Percentiles rank a stretch among this genome's conserved stretches.
phyloP scores from a whole-genome alignment of 2,329 filamentous ascomycete genomes.

The Thelonectria olida region DNA sequence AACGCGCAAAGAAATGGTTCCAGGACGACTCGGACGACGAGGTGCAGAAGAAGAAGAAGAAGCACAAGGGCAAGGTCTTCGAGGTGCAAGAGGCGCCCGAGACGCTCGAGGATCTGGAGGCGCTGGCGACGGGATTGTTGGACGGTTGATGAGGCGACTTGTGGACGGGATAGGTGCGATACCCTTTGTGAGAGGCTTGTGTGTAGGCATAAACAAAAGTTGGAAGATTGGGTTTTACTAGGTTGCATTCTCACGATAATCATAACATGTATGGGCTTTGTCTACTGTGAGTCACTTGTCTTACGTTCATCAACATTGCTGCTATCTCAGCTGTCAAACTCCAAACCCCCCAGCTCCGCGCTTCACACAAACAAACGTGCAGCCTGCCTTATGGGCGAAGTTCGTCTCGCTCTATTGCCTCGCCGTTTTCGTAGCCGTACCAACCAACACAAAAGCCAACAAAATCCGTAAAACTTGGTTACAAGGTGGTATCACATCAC shows the following conservation, averaged over 20 bases:
- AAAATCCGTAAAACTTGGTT: neutral
- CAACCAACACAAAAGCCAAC: slow-evolving; percentile 4
- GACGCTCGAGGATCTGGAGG: slow-evolving; percentile 81
- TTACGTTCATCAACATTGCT: too few species aligned
- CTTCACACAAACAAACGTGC: slow-evolving; percentile 13
- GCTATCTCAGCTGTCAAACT: neutral
- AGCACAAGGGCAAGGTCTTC: slow-evolving; percentile 63
- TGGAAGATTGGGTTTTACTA: slow-evolving; percentile 12
- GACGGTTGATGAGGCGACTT: slow-evolving; percentile 48
- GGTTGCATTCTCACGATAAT: slow-evolving; percentile 9
- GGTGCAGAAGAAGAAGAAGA: slow-evolving; percentile 49
- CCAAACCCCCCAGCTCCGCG: slow-evolving; percentile 16
- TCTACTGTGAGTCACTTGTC: neutral
- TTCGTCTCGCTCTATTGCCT: neutral
- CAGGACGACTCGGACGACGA: slow-evolving; percentile 71
- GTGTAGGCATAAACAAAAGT: slow-evolving; percentile 34
- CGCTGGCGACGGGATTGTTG: slow-evolving; percentile 77
- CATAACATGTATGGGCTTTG: neutral
- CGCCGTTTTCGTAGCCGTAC: neutral
- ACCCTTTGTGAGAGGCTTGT: slow-evolving; percentile 37
- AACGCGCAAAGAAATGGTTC: slow-evolving; percentile 82
- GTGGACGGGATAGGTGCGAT: slow-evolving; percentile 34
- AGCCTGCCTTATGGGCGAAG: neutral
- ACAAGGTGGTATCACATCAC: slow-evolving; percentile 9
- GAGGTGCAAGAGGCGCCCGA: slow-evolving; percentile 75